Base-by-base conservation (phyloP, 129 eudicot genomes). In the Artemisia annua region DNA sequence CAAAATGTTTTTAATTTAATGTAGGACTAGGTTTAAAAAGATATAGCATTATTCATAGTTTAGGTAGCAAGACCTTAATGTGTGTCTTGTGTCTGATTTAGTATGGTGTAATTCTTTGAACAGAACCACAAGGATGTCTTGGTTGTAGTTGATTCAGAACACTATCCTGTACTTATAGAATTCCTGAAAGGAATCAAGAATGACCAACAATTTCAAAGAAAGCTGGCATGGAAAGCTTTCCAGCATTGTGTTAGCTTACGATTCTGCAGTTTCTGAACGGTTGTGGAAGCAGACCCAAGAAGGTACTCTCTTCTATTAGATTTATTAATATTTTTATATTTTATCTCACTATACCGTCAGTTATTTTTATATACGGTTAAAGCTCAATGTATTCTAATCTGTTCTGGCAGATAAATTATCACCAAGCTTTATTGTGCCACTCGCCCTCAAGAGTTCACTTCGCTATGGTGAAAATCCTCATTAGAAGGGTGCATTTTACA, bases 391-490 rank as follows among this genome's bases (percentile, higher is more conserved):
- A 19, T 44, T 60, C 3, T 75, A 52, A 26, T 53, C 43, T 81
- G n/a, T 75, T 16, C 50, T 82, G 54, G 83, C 52, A 87, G 93
- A 83, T 68, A 81, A 88, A 57, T 90, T 94, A 46, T 93, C 98
- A 73, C 93, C 93, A 65, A 83, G 84, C 85, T 77, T 90, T 58
- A 87, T 97, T 1, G 75, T 87, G 56, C 91, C 97, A 28, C 81
- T 90, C 74, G 79, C 91, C 7, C 84, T 90, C 73, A 87, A 86
- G 72, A 85, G 90, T 80, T 85, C 97, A 55, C 97, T 94, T 69
- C 91, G 97, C 0, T 94, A 94, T 69, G 98, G 98, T 65, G 98
- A 94, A 86, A 94, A 94, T 75, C 97, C 98, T 81, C 98, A 94
- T 73, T 96, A 94, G 67, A 94, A 85, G 69, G 97, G 96, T 79